Evolutionary conservation across 495 filamentous ascomycete genomes (phyloP).

Genomic region (Polyplosphaeria fusca): DNA sequence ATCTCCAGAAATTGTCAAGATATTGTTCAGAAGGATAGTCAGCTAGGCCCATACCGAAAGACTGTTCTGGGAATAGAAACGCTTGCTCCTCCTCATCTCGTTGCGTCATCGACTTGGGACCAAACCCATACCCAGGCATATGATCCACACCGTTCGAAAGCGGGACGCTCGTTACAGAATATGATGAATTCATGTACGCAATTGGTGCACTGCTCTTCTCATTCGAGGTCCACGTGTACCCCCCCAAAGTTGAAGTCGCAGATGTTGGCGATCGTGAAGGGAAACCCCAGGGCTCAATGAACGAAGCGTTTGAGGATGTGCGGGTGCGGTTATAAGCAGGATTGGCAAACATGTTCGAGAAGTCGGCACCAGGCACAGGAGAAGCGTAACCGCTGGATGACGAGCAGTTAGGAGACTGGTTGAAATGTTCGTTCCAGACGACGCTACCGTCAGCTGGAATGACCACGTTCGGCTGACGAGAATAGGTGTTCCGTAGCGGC

Average conservation of each 20-base stretch:
- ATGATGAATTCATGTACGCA: slow-evolving; percentile 17
- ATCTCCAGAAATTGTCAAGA: slow-evolving; percentile 45
- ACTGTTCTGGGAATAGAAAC: slow-evolving; percentile 32
- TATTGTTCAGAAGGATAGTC: slow-evolving; percentile 37
- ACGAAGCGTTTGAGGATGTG: slow-evolving; percentile 35
- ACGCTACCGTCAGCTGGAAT: slow-evolving; percentile 6
- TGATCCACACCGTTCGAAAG: slow-evolving; percentile 19
- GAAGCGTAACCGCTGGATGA: slow-evolving; percentile 35
- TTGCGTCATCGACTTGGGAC: slow-evolving; percentile 26
- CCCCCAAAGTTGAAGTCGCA: slow-evolving; percentile 28
- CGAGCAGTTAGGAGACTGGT: slow-evolving; percentile 30
- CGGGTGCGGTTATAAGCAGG: slow-evolving; percentile 25
- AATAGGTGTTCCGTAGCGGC: not conserved
- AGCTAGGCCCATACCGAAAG: slow-evolving; percentile 31
- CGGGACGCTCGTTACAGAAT: slow-evolving; percentile 12
- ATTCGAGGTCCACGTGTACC: slow-evolving; percentile 24
- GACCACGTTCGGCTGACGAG: too few relatives aligned
- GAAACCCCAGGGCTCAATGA: slow-evolving; percentile 29
- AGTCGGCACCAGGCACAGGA: slow-evolving; percentile 26
- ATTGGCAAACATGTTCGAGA: slow-evolving; percentile 28
- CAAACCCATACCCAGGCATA: slow-evolving; percentile 22
- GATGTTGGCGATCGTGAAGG: slow-evolving; percentile 32
- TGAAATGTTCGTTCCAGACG: slow-evolving; percentile 20
- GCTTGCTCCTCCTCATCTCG: slow-evolving; percentile 32
- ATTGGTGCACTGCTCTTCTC: slow-evolving; percentile 28